A percentile compares a stretch with the other conserved stretches of the same genome.
Evolutionary conservation across 2,329 filamentous ascomycete species (phyloP).

Genomic region (Xylaria hypoxylon): DNA sequence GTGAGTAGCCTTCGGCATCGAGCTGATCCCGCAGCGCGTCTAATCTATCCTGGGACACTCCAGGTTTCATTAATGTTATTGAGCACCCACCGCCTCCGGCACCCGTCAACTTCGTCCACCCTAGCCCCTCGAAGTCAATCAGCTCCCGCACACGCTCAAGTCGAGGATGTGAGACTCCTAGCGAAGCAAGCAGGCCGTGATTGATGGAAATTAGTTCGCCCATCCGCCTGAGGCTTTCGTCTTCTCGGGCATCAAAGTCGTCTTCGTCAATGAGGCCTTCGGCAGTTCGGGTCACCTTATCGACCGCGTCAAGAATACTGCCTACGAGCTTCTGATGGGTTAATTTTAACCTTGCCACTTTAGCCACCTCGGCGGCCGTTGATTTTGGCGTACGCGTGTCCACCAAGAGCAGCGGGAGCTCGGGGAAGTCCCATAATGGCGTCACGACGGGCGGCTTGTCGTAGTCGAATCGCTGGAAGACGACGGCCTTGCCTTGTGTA

Average conservation of each 20-base stretch:
- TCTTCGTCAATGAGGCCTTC: constrained; percentile 67
- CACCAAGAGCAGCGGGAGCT: constrained; percentile 88
- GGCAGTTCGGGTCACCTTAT: constrained; percentile 72
- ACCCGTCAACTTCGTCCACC: constrained; percentile 97
- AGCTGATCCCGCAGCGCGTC: constrained; percentile 73
- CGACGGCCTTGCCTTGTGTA: constrained; percentile 91
- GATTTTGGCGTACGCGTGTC: constrained; percentile 91
- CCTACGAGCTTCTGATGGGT: constrained; percentile 82
- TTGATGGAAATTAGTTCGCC: constrained; percentile 94
- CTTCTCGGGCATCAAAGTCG: constrained; percentile 74
- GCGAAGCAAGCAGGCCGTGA: constrained; percentile 88
- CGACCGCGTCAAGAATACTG: constrained; percentile 86
- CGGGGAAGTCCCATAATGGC: constrained; percentile 87
- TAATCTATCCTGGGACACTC: constrained; percentile 67
- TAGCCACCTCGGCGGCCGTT: constrained; percentile 85
- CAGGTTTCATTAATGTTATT: constrained; percentile 86
- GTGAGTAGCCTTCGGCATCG: constrained; percentile 78
- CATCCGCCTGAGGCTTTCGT: constrained; percentile 75
- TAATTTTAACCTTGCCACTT: constrained; percentile 79
- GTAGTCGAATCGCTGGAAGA: constrained; percentile 87
- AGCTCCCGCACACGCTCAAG: constrained; percentile 92
- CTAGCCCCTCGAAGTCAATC: constrained; percentile 87
- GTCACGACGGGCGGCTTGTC: constrained; percentile 79
- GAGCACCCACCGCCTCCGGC: constrained; percentile 96
- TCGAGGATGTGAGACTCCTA: constrained; percentile 94